phyloP scores from a whole-genome alignment of 768 basidiomycete species.

The Tulasnella sp. region DNA sequence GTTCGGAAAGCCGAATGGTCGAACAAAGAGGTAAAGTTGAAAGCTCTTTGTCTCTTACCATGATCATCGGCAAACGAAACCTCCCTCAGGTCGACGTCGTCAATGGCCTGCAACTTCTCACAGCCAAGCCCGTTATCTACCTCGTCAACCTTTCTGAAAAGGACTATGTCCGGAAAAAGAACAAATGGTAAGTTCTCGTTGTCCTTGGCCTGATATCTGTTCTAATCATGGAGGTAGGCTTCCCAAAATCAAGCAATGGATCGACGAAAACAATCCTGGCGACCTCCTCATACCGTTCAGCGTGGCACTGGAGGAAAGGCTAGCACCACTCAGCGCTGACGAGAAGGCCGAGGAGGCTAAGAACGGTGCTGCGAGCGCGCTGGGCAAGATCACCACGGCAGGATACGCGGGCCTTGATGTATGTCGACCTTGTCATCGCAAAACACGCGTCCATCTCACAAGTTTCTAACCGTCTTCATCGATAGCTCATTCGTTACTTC shows the following conservation, averaged over 20 bases:
- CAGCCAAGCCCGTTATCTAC: conserved; percentile 96
- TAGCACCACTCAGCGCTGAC: conserved; percentile 55
- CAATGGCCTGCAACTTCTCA: conserved; percentile 83
- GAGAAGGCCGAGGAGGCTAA: conserved; percentile 77
- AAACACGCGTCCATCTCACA: background rate
- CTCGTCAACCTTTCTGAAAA: conserved; percentile 94
- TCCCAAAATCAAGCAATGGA: conserved; percentile 97
- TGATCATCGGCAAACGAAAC: background rate
- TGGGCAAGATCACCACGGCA: conserved; percentile 92
- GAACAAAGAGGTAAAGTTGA: conserved; percentile 82
- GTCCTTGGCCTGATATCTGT: background rate
- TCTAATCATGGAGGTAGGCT: conserved; percentile 49
- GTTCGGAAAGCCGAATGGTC: conserved; percentile 91
- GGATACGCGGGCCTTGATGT: conserved; percentile 87
- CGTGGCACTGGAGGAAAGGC: conserved; percentile 89
- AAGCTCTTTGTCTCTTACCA: background rate
- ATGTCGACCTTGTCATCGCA: conserved; percentile 32
- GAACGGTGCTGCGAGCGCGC: conserved; percentile 65
- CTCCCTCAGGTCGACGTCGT: conserved; percentile 74
- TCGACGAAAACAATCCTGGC: conserved; percentile 93
- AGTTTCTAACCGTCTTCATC: background rate
- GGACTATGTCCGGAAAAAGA: conserved; percentile 96
- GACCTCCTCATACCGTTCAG: conserved; percentile 96
- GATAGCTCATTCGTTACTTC: conserved; percentile 88
- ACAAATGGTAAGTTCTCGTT: conserved; percentile 72